These are phyloP conservation scores for Tetracladium maxilliforme DNA, from an alignment of 2,329 filamentous ascomycete genomes.

Conservation along the genomic window DNA sequence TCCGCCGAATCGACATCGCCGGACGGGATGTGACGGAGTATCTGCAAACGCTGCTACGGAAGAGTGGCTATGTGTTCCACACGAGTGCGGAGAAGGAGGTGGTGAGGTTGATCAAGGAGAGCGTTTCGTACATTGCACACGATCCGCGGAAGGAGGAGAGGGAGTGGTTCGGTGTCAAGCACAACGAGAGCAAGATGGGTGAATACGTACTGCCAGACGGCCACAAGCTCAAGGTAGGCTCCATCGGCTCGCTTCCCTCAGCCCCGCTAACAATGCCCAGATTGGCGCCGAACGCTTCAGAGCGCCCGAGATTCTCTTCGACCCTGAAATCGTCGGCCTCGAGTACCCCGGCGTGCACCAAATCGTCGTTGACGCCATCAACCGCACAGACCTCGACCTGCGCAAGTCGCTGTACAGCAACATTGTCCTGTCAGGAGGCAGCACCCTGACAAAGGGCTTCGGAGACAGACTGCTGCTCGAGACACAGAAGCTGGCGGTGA, in stretches of 20 bases:
- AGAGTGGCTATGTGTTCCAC: conserved; percentile 88
- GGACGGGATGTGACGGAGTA: conserved; percentile 94
- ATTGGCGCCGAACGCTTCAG: conserved; percentile 89
- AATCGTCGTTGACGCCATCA: conserved; percentile 93
- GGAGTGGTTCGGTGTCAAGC: conserved; percentile 75
- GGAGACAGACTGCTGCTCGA: conserved; percentile 85
- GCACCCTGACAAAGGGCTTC: conserved; percentile 92
- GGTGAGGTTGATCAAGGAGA: conserved; percentile 95
- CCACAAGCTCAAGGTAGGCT: conserved; percentile 69
- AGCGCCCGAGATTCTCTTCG: conserved; percentile 93
- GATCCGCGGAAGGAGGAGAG: conserved; percentile 93
- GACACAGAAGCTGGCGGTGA: conserved; percentile 84
- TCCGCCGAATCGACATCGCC: conserved; percentile 89
- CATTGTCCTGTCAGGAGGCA: conserved; percentile 92
- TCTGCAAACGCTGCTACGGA: conserved; percentile 77
- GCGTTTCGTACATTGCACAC: conserved; percentile 76
- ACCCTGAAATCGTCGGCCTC: conserved; percentile 89
- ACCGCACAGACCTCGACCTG: conserved; percentile 86
- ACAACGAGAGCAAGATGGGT: conserved; percentile 61
- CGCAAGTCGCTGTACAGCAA: conserved; percentile 90
- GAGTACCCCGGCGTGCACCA: conserved; percentile 97
- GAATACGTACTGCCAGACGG: conserved; percentile 90
- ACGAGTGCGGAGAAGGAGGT: conserved; percentile 98
- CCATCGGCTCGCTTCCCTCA: conserved; percentile 1
- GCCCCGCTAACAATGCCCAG: conserved; percentile 24